Evolutionary conservation across 2,329 filamentous ascomycete species (phyloP).

Genomic region (Penicillium brasilianum): DNA sequence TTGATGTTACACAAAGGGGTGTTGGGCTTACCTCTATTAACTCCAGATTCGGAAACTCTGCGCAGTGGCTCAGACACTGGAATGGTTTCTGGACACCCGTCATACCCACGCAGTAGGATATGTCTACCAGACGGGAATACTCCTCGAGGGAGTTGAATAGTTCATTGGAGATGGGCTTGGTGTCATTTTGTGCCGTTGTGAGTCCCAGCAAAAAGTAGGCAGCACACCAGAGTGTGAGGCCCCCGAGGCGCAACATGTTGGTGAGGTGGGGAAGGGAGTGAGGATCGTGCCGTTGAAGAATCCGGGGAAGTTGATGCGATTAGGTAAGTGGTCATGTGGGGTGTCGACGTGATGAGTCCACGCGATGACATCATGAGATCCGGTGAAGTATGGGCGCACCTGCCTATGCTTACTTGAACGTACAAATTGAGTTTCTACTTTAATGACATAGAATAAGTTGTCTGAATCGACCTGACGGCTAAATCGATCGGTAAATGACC

Average conservation of each 20-base stretch:
- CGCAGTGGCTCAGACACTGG: constrained; percentile 80
- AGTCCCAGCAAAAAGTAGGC: neutral
- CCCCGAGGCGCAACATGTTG: constrained; percentile 9
- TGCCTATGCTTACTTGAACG: neutral
- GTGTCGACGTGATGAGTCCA: neutral
- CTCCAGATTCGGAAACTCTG: constrained; percentile 79
- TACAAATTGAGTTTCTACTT: too few species aligned
- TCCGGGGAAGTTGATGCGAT: constrained; percentile 14
- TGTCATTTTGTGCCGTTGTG: constrained; percentile 6
- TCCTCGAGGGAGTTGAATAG: constrained; percentile 86
- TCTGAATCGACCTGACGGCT: neutral
- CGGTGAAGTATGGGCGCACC: too few species aligned
- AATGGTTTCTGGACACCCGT: constrained; percentile 85
- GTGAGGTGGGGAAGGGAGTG: constrained; percentile 1
- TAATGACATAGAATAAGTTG: too few species aligned
- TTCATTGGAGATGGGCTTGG: constrained; percentile 55
- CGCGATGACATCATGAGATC: neutral
- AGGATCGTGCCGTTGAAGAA: constrained; percentile 2
- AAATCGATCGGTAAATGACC: too few species aligned
- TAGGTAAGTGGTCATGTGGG: constrained; percentile 15
- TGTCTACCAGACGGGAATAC: constrained; percentile 87
- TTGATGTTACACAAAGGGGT: neutral
- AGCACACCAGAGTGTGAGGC: neutral
- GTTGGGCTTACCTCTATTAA: constrained; percentile 63
- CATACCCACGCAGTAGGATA: constrained; percentile 88